A percentile compares a stretch with the other conserved stretches of the same genome.
Evolutionary conservation across 257 asterid species (phyloP).

Genomic region (Solanum piurae): DNA sequence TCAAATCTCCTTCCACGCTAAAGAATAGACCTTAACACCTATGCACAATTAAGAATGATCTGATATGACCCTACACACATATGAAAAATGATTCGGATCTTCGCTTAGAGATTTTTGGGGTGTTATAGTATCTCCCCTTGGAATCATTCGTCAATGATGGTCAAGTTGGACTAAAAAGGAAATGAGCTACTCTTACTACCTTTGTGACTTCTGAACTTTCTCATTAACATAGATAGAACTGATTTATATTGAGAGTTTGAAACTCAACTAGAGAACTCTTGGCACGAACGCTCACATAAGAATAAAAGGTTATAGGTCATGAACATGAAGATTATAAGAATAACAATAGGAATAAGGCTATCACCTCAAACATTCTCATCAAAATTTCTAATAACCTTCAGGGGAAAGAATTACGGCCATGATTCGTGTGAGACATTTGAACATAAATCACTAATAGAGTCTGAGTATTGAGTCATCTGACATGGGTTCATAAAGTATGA

Average conservation of each 20-base stretch:
- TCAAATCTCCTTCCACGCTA: not conserved
- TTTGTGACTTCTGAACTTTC: not conserved
- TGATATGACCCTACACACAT: not conserved
- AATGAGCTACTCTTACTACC: not conserved
- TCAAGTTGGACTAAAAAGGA: not conserved
- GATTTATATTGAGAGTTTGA: not conserved
- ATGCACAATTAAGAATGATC: no score
- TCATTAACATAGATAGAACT: not conserved
- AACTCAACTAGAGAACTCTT: not conserved
- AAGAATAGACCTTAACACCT: not conserved
- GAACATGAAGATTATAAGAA: not conserved
- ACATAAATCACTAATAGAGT: no score
- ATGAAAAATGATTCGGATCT: no score
- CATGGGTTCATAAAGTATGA: not conserved
- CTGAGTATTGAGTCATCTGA: not conserved
- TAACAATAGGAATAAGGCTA: not conserved
- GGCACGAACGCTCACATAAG: not conserved
- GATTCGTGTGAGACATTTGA: not conserved
- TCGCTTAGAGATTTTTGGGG: not conserved
- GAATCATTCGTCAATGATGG: not conserved
- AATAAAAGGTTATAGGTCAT: not conserved
- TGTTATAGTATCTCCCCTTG: not conserved
- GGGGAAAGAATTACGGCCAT: not conserved
- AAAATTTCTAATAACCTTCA: not conserved
- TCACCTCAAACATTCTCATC: not conserved